phyloP scores from a whole-genome alignment of 208 protist species.

The Leishmania aethiopica region DNA sequence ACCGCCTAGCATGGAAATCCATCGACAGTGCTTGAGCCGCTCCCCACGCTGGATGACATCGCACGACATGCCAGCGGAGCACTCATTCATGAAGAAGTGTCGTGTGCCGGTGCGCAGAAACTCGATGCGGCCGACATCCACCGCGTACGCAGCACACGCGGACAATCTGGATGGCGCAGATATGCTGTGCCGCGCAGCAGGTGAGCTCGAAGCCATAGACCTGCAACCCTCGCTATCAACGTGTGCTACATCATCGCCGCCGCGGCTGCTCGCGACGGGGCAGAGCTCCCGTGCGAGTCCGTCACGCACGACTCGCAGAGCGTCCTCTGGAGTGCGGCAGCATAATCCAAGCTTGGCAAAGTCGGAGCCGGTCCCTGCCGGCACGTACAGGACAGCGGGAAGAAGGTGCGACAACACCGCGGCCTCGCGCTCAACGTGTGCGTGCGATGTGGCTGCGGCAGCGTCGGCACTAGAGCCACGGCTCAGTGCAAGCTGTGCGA shows the following conservation, averaged over 20 bases:
- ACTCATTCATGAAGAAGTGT: constrained; percentile 86
- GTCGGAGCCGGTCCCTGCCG: constrained; percentile 72
- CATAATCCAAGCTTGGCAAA: constrained; percentile 77
- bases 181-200: background rate
- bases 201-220: background rate
- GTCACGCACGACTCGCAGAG: constrained; percentile 36
- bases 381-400: constrained; percentile 66
- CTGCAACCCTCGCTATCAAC: background rate
- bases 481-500: background rate
- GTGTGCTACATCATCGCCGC: background rate
- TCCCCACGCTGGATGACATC: constrained; percentile 76
- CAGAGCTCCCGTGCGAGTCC: constrained; percentile 10
- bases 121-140: constrained; percentile 73
- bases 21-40: constrained; percentile 39
- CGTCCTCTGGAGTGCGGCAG: constrained; percentile 44
- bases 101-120: constrained; percentile 62
- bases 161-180: background rate
- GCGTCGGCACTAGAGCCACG: background rate
- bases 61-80: constrained; percentile 78
- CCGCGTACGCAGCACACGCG: constrained; percentile 29
- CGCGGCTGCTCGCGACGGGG: background rate
- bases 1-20: constrained; percentile 51
- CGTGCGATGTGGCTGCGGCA: constrained; percentile 29
- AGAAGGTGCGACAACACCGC: constrained; percentile 63
- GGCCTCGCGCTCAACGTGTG: constrained; percentile 45